A percentile compares a stretch with the other conserved stretches of the same genome.
Conservation (phyloP, 179 eudicot genomes). For the Beta corolliflora region DNA sequence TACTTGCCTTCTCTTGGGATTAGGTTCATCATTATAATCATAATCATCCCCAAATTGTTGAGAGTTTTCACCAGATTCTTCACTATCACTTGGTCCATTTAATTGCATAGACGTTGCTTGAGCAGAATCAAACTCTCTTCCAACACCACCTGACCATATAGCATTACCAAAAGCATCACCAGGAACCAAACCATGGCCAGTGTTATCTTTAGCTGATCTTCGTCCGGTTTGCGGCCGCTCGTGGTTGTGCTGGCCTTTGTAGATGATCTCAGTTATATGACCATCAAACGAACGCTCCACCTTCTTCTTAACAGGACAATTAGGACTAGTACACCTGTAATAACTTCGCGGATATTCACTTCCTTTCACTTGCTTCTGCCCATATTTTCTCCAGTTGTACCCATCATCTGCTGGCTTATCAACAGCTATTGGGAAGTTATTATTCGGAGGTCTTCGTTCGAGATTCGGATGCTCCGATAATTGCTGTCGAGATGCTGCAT, state of each 20-base stretch:
- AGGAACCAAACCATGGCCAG: neutral
- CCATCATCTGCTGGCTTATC: constrained; percentile 52
- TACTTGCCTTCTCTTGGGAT: constrained; percentile 36
- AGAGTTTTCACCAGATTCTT: constrained; percentile 43
- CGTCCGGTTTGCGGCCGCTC: constrained; percentile 35
- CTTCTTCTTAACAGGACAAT: constrained; percentile 52
- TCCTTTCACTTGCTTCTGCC: constrained; percentile 50
- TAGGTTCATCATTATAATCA: constrained; percentile 30
- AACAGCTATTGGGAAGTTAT: constrained; percentile 30
- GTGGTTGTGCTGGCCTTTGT: constrained; percentile 49
- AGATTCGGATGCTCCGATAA: neutral
- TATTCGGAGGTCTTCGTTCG: neutral
- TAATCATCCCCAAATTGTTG: constrained; percentile 28
- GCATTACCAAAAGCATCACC: constrained; percentile 14
- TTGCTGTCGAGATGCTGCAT: neutral
- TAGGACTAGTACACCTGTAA: constrained; percentile 41
- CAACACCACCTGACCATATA: constrained; percentile 14
- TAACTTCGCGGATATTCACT: constrained; percentile 52
- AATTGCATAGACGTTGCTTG: constrained; percentile 44
- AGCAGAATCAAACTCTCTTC: constrained; percentile 27
- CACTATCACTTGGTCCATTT: constrained; percentile 53
- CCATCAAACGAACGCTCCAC: constrained; percentile 48
- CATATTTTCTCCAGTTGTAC: constrained; percentile 54
- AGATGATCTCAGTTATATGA: constrained; percentile 51
- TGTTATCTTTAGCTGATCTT: constrained; percentile 22